phyloP scores from a whole-genome alignment of 768 basidiomycete species.

The Tulasnella sp. region DNA sequence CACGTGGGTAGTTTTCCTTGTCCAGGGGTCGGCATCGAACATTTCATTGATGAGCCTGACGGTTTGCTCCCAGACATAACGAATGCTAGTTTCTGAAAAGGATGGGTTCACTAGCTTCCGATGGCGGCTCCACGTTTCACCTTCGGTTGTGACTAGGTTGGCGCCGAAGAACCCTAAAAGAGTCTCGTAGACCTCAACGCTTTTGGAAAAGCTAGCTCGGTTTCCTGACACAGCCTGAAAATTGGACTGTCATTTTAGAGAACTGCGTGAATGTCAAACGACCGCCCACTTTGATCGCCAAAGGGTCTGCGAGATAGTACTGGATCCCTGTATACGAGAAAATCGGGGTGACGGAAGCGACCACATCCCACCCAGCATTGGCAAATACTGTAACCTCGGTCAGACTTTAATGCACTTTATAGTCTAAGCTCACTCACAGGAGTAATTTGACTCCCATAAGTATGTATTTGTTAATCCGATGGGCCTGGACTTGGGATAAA shows the following conservation, averaged over 20 bases:
- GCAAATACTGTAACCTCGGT: not conserved
- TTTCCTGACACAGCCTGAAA: not conserved
- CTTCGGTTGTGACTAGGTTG: slow-evolving; percentile 14
- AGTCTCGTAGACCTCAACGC: not conserved
- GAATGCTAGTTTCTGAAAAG: not conserved
- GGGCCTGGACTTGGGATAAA: not conserved
- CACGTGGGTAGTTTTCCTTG: not conserved
- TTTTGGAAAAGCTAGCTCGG: not conserved
- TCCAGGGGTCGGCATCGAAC: not conserved
- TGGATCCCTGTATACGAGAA: not conserved
- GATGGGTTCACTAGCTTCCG: not conserved
- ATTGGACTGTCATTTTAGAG: not conserved
- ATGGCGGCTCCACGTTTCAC: slow-evolving; percentile 6
- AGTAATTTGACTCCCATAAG: not conserved
- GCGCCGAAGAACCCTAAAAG: not conserved
- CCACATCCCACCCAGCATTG: slow-evolving; percentile 14
- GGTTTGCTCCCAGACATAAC: not conserved
- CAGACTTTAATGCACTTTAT: not conserved
- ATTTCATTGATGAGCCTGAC: slow-evolving; percentile 16
- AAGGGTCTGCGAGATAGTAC: slow-evolving; percentile 2
- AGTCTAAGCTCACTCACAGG: not conserved
- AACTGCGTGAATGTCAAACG: not conserved
- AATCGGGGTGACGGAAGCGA: not conserved
- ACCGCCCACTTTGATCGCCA: not conserved
- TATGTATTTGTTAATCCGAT: not conserved